Percentiles rank a stretch among this genome's conserved stretches.
Evolutionary conservation across 176 grass and related monocot genomes (phyloP).

Genomic region (Oryza glaberrima): DNA sequence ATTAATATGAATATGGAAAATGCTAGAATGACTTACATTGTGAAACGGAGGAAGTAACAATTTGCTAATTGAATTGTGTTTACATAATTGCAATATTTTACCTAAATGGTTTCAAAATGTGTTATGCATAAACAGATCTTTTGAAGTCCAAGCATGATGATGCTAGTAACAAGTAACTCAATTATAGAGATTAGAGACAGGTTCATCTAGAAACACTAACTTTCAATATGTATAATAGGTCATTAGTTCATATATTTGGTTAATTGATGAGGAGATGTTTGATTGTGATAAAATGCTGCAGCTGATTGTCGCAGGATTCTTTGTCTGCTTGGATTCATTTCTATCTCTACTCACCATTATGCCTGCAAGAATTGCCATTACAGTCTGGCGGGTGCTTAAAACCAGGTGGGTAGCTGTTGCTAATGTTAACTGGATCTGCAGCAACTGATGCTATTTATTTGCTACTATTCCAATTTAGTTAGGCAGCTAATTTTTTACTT

Average conservation of each 20-base stretch:
- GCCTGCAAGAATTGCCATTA: conserved; percentile 81
- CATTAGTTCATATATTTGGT: conserved; percentile 21
- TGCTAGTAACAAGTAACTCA: neutral
- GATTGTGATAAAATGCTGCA: conserved; percentile 76
- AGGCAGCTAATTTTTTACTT: neutral
- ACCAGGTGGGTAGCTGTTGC: conserved; percentile 57
- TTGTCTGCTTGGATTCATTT: conserved; percentile 96
- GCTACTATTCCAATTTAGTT: neutral
- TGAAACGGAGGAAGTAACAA: neutral
- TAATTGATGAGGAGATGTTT: conserved; percentile 43
- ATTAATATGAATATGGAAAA: too few species aligned
- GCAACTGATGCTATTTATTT: neutral
- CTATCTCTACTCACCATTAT: conserved; percentile 89
- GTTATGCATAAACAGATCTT: neutral
- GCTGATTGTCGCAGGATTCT: conserved; percentile 88
- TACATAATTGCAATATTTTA: neutral
- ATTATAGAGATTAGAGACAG: neutral
- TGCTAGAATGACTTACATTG: too few species aligned
- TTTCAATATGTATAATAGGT: neutral
- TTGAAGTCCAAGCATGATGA: neutral
- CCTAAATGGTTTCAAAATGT: neutral
- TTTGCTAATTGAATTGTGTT: neutral
- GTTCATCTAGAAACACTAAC: neutral
- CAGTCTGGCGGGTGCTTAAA: conserved; percentile 75
- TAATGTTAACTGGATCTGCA: conserved; percentile 32